phyloP scores from a whole-genome alignment of 257 asterid species.

The Solanum verrucosum region DNA sequence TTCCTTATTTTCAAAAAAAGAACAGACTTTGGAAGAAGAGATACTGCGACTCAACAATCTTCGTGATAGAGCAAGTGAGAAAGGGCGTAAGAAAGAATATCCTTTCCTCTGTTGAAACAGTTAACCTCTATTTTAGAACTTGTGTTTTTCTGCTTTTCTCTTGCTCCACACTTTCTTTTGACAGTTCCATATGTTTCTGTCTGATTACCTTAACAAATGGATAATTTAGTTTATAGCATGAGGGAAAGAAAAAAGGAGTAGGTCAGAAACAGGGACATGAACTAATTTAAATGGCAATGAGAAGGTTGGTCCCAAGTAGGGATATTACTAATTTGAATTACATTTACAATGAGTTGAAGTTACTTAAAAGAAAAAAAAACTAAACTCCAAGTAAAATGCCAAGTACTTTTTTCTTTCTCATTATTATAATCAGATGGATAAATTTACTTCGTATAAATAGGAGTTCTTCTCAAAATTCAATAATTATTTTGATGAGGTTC shows the following conservation, averaged over 20 bases:
- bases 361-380: not conserved
- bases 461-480: not conserved
- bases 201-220: not conserved
- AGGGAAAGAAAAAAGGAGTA: not conserved
- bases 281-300: not conserved
- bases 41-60: slow-evolving; percentile 30
- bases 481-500: not conserved
- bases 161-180: not conserved
- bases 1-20: not conserved
- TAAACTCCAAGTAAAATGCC: not conserved
- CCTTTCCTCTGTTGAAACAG: slow-evolving; percentile 20
- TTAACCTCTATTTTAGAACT: not conserved
- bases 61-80: slow-evolving; percentile 31
- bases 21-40: slow-evolving; percentile 12
- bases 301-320: not conserved
- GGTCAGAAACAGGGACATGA: not conserved
- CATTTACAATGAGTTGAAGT: not conserved
- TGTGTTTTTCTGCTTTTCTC: not conserved
- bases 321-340: not conserved
- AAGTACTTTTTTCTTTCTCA: not conserved
- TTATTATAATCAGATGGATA: not conserved
- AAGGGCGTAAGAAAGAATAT: slow-evolving; percentile 9
- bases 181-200: not conserved
- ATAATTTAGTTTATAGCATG: not conserved
- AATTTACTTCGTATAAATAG: not conserved